Evolutionary conservation across 495 filamentous ascomycete species (phyloP).

Genomic region (Penicillium angulare): DNA sequence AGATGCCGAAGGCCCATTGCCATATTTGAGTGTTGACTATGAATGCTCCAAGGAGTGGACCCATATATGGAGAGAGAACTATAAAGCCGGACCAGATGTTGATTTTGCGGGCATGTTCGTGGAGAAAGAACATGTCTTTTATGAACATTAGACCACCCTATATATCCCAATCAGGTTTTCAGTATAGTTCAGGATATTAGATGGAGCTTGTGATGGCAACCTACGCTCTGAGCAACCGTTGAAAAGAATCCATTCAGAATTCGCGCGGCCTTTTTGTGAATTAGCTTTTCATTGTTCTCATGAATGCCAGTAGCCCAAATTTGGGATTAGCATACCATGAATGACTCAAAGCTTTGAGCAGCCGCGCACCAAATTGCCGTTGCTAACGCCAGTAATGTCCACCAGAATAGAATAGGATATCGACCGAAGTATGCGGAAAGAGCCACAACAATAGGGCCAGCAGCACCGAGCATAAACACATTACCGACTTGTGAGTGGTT

Average conservation of each 20-base stretch:
- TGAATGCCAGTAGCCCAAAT: neutral
- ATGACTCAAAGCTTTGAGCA: conserved; percentile 51
- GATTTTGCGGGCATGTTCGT: conserved; percentile 61
- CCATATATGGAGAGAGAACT: conserved; percentile 58
- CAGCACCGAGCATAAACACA: conserved; percentile 56
- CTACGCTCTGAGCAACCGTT: conserved; percentile 47
- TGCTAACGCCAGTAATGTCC: conserved; percentile 44
- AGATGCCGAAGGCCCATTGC: conserved; percentile 54
- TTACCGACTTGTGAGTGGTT: conserved; percentile 58
- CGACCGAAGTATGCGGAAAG: conserved; percentile 60
- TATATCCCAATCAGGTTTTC: no score
- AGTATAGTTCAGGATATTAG: no score
- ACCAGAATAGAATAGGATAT: conserved; percentile 57
- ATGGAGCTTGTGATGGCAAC: neutral
- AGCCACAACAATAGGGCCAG: conserved; percentile 55
- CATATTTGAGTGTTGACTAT: conserved; percentile 46
- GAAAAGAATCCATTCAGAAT: conserved; percentile 65
- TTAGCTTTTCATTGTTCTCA: neutral
- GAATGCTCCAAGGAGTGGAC: conserved; percentile 59
- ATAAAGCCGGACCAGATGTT: conserved; percentile 38
- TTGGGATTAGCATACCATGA: conserved; percentile 31
- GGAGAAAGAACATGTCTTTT: conserved; percentile 66
- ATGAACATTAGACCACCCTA: conserved; percentile 60
- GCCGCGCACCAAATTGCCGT: conserved; percentile 55
- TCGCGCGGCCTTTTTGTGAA: conserved; percentile 41